Evolutionary conservation across 2,329 filamentous ascomycete genomes (phyloP).

Genomic region (Trichoderma simmonsii): DNA sequence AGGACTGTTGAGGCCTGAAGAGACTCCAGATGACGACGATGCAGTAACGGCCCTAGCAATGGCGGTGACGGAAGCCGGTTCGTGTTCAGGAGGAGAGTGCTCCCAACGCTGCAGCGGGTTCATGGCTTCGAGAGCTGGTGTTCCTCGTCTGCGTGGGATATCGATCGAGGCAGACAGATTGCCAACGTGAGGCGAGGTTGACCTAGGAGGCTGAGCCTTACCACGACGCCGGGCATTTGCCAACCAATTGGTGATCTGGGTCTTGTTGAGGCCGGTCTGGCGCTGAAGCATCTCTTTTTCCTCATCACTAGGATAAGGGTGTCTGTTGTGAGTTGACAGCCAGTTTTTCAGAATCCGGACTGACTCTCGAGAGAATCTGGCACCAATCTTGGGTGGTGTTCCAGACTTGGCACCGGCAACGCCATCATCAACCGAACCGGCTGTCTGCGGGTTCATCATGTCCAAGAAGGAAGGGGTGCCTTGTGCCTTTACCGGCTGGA

Average conservation of each 20-base stretch:
- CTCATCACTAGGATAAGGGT: constrained; percentile 84
- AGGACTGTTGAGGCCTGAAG: constrained; percentile 57
- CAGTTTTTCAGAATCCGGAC: constrained; percentile 80
- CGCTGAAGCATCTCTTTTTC: constrained; percentile 78
- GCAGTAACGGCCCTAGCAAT: constrained; percentile 57
- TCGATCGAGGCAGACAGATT: constrained; percentile 64
- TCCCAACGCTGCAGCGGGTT: constrained; percentile 34
- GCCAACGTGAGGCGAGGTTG: constrained; percentile 65
- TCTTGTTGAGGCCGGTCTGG: constrained; percentile 75
- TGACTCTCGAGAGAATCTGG: constrained; percentile 76
- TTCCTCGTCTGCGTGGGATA: constrained; percentile 62
- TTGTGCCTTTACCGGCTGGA: constrained; percentile 26
- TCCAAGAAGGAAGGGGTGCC: constrained; percentile 29
- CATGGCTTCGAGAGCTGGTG: constrained; percentile 44
- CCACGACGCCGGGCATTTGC: constrained; percentile 82
- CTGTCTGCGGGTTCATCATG: constrained; percentile 23
- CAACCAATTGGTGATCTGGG: constrained; percentile 88
- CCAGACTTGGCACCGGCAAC: constrained; percentile 25
- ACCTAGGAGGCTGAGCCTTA: constrained; percentile 68
- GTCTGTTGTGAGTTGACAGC: constrained; percentile 73
- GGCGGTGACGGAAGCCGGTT: constrained; percentile 57
- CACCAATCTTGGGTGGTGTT: constrained; percentile 59
- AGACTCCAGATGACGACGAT: constrained; percentile 45
- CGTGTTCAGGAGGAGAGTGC: constrained; percentile 57
- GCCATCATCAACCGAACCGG: constrained; percentile 1